Conservation (phyloP, 345 rosid species). For the Salix purpurea region DNA sequence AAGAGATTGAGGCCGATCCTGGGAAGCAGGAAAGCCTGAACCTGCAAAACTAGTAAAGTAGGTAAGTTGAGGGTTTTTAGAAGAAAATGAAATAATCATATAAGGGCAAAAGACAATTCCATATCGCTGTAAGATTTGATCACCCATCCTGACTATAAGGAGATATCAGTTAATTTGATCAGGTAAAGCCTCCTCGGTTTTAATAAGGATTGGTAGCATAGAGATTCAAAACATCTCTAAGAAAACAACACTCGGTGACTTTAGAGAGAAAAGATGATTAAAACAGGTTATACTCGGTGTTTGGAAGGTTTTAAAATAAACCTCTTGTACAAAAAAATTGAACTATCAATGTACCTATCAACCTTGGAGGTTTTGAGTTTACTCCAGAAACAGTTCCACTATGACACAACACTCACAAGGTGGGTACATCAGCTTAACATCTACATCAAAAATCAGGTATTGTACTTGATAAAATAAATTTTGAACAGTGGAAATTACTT, state of each 20-base stretch:
- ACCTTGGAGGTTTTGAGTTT: too few species aligned
- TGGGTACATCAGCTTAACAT: too few species aligned
- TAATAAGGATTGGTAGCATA: neutral
- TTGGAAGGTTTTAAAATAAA: neutral
- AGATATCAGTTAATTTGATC: neutral
- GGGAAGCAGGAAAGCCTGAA: slow-evolving; percentile 42
- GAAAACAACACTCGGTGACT: too few species aligned
- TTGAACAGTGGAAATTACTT: too few species aligned
- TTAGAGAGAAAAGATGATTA: too few species aligned
- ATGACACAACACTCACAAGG: too few species aligned
- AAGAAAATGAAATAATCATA: neutral
- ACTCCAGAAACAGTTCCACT: too few species aligned
- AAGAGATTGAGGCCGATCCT: slow-evolving; percentile 31
- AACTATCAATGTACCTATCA: too few species aligned
- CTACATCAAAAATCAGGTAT: too few species aligned
- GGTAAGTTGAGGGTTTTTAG: slow-evolving; percentile 19
- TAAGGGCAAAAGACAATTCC: neutral
- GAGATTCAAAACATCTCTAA: neutral
- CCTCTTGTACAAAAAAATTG: too few species aligned
- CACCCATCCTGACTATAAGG: slow-evolving; percentile 6
- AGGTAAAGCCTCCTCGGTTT: slow-evolving; percentile 7
- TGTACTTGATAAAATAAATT: too few species aligned
- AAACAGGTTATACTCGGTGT: too few species aligned
- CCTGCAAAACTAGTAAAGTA: slow-evolving; percentile 35
- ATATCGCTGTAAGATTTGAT: neutral